Evolutionary conservation across 495 filamentous ascomycete species (phyloP).

Genomic region (Xylaria grammica): DNA sequence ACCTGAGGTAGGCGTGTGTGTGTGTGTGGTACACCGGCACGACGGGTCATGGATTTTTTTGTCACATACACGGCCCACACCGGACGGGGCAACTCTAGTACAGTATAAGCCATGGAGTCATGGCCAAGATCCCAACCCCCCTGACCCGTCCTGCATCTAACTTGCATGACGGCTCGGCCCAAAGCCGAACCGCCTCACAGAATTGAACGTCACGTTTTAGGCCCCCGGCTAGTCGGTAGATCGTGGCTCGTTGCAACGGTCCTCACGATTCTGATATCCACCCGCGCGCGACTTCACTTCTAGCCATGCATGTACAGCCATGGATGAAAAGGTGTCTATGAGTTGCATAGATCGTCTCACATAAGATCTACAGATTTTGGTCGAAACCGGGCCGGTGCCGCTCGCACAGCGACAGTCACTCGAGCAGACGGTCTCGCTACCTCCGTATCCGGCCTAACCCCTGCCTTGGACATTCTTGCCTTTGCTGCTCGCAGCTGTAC

Average conservation of each 20-base stretch:
- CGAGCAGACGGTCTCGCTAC: not conserved
- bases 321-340: not conserved
- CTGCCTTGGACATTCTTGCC: constrained; percentile 19
- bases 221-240: constrained; percentile 14
- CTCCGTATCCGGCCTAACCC: not conserved
- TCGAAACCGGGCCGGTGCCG: constrained; percentile 10
- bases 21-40: not conserved
- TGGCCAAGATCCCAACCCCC: constrained; percentile 11
- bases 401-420: not conserved
- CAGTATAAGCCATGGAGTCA: too few relatives aligned
- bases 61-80: constrained; percentile 6
- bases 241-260: constrained; percentile 1
- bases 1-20: not conserved
- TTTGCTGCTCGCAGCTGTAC: not conserved
- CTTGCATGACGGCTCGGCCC: constrained; percentile 21
- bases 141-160: constrained; percentile 19
- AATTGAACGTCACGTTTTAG: constrained; percentile 18
- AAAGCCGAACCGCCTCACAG: constrained; percentile 14
- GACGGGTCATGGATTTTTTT: constrained; percentile 11
- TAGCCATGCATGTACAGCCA: not conserved
- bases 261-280: not conserved
- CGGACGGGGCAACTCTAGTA: constrained; percentile 4
- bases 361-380: not conserved
- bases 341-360: constrained; percentile 7
- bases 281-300: not conserved